Evolutionary conservation across 176 grass and related monocot species (phyloP).

Genomic region (Juncus effusus): DNA sequence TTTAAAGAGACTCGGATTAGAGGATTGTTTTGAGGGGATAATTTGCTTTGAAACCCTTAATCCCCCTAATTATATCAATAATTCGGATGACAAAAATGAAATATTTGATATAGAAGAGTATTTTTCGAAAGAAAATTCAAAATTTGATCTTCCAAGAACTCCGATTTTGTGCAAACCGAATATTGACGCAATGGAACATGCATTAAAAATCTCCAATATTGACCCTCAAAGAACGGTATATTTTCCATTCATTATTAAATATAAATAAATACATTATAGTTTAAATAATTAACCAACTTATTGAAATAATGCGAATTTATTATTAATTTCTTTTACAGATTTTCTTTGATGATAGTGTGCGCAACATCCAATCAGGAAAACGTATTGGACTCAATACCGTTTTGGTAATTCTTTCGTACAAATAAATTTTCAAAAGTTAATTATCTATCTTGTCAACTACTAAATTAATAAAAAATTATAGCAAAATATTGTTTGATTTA

Average conservation of each 20-base stretch:
- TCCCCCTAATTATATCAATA: conserved; percentile 37
- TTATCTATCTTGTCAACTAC: background rate
- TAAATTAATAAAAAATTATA: background rate
- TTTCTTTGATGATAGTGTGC: conserved; percentile 95
- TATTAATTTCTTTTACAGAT: conserved; percentile 45
- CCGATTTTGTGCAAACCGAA: conserved; percentile 89
- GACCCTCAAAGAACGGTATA: conserved; percentile 71
- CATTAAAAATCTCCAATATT: conserved; percentile 66
- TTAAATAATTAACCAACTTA: background rate
- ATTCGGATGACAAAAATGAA: background rate
- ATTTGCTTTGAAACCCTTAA: conserved; percentile 99
- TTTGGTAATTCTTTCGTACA: conserved; percentile 46
- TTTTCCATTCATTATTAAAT: background rate
- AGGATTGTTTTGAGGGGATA: conserved; percentile 92
- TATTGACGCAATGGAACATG: conserved; percentile 72
- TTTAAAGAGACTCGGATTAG: conserved; percentile 75
- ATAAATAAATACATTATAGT: background rate
- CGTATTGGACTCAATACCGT: conserved; percentile 79
- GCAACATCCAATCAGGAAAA: conserved; percentile 88
- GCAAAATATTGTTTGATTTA: background rate
- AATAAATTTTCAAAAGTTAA: background rate
- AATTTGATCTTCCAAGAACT: conserved; percentile 60
- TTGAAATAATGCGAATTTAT: conserved; percentile 1
- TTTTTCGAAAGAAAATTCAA: conserved; percentile 36
- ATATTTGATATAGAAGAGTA: conserved; percentile 75